Base-by-base conservation (phyloP, 129 eudicot genomes). In the Gnaphalium uliginosum region DNA sequence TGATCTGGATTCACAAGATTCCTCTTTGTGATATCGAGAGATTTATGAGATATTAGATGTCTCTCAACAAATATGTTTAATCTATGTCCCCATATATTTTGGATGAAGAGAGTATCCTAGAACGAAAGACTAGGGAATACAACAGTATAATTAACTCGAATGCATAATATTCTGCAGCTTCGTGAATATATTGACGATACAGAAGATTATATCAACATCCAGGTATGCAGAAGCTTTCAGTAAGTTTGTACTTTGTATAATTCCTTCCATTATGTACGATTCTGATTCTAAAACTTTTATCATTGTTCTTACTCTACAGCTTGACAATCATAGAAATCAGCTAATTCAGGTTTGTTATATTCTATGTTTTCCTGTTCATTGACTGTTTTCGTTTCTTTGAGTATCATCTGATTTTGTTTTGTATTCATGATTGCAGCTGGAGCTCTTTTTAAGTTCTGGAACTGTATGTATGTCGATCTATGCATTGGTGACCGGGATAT, bases 241-340 rank as follows among this genome's bases (percentile, higher is more conserved):
- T 41, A 37, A n/a, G 5, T 58, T 67, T 26, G 18, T 54, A 17
- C n/a, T 58, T 67, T 26, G 18, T 54, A 17, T 25, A 0, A 1
- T 54, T 50, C 18, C 62, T 69, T 62, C 0, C 2, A 21, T 68
- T 66, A 61, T 13, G 22, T 60, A 19, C 23, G 2, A 15, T 75
- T 69, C 8, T 51, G 64, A 73, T 67, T 66, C 51, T 83, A 66
- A 82, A 64, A 7, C 5, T 14, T 14, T 17, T 25, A 60, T 25
- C 11, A 26, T 54, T 58, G 10, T 76, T 72, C 39, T 61, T 15
- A 15, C 78, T 86, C 78, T 86, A 75, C 96, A 93, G 98, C 96
- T 93, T 67, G 98, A 93, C 82, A 93, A 93, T 85, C 98, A 93
- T 68, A 89, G 98, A 63, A 93, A 93, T 77, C 98, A 93, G 91